Conservation (phyloP, 257 asterid genomes). For the Jasminum sambac region DNA sequence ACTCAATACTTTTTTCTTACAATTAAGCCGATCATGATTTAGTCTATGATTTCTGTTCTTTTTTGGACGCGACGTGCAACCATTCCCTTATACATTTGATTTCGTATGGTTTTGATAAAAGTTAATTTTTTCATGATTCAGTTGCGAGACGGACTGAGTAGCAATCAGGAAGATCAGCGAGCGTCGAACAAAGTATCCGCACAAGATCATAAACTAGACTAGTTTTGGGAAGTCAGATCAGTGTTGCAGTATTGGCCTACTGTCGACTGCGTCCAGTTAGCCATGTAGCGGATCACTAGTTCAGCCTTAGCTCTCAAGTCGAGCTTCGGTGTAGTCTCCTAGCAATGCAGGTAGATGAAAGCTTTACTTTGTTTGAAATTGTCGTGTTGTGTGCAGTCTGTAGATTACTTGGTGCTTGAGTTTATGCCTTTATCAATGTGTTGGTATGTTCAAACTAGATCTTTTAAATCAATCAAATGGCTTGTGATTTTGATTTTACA, state of each 20-base stretch:
- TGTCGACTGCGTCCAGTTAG: slow-evolving; percentile 15
- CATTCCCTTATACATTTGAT: background rate
- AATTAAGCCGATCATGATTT: background rate
- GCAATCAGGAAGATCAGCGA: slow-evolving; percentile 37
- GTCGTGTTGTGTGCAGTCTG: slow-evolving; percentile 26
- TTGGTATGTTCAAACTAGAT: background rate
- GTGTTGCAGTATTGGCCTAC: background rate
- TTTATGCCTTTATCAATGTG: slow-evolving; percentile 18
- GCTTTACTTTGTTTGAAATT: slow-evolving; percentile 5
- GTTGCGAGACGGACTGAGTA: slow-evolving; percentile 54
- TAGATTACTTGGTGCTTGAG: slow-evolving; percentile 22
- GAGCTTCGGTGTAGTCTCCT: background rate
- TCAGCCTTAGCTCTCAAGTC: slow-evolving; percentile 27
- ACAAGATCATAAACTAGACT: slow-evolving; percentile 47
- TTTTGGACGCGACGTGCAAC: background rate
- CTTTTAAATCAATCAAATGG: slow-evolving; percentile 20
- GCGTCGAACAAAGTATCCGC: slow-evolving; percentile 26
- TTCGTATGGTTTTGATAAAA: background rate
- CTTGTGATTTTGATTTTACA: slow-evolving; percentile 26
- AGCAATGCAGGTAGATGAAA: slow-evolving; percentile 3
- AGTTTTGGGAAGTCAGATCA: slow-evolving; percentile 21
- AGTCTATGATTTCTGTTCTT: background rate
- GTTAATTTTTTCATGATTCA: slow-evolving; percentile 25
- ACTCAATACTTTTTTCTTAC: no score
- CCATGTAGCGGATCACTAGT: slow-evolving; percentile 6